A percentile compares a stretch with the other conserved stretches of the same genome.
Conservation (phyloP, 345 rosid species). For the Brassica incana region DNA sequence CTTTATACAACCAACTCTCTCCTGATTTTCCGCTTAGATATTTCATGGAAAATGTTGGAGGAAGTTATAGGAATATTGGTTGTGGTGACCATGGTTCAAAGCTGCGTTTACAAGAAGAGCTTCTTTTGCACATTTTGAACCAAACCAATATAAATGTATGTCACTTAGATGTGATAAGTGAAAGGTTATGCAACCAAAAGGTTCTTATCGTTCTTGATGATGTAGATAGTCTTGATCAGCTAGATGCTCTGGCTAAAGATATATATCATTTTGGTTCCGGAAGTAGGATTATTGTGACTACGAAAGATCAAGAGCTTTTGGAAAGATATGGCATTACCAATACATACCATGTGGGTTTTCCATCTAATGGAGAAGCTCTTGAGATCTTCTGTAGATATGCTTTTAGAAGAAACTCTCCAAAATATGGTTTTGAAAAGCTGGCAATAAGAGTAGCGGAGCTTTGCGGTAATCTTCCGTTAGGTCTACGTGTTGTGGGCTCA, state of each 20-base stretch:
- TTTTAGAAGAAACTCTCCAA: neutral
- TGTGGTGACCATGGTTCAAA: neutral
- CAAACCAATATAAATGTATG: neutral
- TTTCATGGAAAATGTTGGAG: neutral
- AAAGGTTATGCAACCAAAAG: conserved; percentile 1
- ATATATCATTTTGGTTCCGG: neutral
- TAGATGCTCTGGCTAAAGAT: neutral
- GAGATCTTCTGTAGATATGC: conserved; percentile 2
- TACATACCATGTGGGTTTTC: conserved; percentile 4
- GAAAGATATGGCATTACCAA: neutral
- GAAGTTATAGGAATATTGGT: neutral
- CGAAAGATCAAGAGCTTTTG: conserved; percentile 1
- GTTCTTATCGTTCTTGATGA: conserved; percentile 14
- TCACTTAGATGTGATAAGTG: neutral
- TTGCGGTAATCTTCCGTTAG: neutral
- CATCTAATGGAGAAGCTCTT: conserved; percentile 6
- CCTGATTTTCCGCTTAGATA: neutral
- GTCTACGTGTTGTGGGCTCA: neutral
- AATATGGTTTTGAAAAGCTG: neutral
- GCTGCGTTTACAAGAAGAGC: neutral
- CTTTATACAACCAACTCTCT: neutral
- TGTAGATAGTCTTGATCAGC: conserved; percentile 3
- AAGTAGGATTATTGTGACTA: neutral
- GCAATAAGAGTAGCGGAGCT: neutral
- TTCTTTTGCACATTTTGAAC: neutral